Evolutionary conservation across 129 eudicot genomes (phyloP).

Genomic region (Cynara cardunculus): DNA sequence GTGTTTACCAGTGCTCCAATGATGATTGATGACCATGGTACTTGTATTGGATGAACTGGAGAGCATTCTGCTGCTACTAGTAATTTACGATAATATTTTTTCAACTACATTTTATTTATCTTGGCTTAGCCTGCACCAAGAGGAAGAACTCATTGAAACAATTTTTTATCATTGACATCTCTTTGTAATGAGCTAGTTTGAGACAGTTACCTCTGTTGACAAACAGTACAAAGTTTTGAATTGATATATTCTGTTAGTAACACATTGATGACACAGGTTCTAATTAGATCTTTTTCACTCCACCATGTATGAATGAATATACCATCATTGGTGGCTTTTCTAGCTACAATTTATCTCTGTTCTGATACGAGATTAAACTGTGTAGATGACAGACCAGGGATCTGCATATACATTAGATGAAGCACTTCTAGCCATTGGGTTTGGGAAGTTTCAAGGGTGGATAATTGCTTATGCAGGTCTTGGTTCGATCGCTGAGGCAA

Average conservation of each 20-base stretch:
- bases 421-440: constrained; percentile 69
- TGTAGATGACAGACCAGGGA: constrained; percentile 37
- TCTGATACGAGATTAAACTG: constrained; percentile 10
- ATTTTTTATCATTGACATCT: no score
- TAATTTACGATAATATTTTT: no score
- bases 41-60: no score
- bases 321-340: background rate
- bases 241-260: background rate
- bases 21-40: no score
- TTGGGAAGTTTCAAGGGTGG: constrained; percentile 68
- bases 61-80: no score
- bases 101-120: no score
- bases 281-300: background rate
- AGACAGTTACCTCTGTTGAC: background rate
- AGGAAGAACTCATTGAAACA: no score
- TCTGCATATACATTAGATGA: constrained; percentile 61
- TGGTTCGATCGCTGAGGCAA: constrained; percentile 73
- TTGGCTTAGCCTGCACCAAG: no score
- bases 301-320: background rate
- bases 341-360: constrained; percentile 6
- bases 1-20: no score
- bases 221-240: background rate
- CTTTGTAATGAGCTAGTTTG: no score
- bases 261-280: background rate
- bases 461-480: constrained; percentile 72